These are phyloP conservation scores for Plasmopara halstedii DNA, from an alignment of 352 stramenopile species.

Conservation along the genomic window DNA sequence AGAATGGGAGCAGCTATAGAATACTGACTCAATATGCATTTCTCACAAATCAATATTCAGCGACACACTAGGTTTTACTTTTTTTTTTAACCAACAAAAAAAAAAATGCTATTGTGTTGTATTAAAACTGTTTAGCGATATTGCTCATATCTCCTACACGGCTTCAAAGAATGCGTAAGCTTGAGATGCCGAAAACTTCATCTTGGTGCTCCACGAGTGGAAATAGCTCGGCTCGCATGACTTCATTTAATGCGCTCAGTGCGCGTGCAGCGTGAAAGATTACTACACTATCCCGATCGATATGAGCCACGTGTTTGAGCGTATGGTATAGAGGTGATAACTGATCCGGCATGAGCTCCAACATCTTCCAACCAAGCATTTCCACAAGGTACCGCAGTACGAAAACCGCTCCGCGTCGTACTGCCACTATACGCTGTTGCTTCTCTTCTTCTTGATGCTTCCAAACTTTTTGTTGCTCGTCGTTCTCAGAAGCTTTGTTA, in stretches of 20 bases:
- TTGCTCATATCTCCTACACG: background rate
- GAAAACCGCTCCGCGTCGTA: slow-evolving; percentile 72
- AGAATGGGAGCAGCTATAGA: no score
- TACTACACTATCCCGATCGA: slow-evolving; percentile 56
- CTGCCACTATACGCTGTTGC: slow-evolving; percentile 35
- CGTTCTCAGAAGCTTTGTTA: slow-evolving; percentile 1
- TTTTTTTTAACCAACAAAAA: background rate
- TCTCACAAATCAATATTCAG: no score
- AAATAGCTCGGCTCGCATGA: slow-evolving; percentile 78
- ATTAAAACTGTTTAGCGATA: slow-evolving; percentile 3
- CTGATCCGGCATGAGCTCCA: slow-evolving; percentile 68
- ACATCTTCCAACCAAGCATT: slow-evolving; percentile 63
- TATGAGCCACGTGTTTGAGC: slow-evolving; percentile 59
- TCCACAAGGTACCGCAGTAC: slow-evolving; percentile 70
- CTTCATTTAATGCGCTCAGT: slow-evolving; percentile 37
- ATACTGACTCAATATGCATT: no score
- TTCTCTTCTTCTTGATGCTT: slow-evolving; percentile 17
- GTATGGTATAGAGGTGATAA: slow-evolving; percentile 68
- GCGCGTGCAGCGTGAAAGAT: slow-evolving; percentile 57
- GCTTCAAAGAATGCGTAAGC: slow-evolving; percentile 45
- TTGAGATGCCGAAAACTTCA: slow-evolving; percentile 27
- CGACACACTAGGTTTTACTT: slow-evolving; percentile 1
- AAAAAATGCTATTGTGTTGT: no score
- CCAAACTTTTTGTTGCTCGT: slow-evolving; percentile 8
- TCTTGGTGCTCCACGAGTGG: slow-evolving; percentile 31